phyloP scores from a whole-genome alignment of 73 alveolate genomes.

The Paramecium octaurelia region DNA sequence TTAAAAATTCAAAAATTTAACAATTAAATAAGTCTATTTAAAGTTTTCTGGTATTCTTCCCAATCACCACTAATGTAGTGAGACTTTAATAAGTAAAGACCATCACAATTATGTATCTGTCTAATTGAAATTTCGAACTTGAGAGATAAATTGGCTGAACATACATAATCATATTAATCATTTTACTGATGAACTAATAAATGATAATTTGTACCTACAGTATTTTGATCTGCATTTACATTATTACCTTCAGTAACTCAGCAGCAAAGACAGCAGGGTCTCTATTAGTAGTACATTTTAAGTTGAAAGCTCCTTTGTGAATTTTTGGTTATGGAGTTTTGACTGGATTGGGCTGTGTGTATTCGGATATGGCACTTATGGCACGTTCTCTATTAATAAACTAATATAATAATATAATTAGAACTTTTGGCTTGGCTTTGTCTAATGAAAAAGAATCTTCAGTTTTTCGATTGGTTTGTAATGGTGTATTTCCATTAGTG shows the following conservation, averaged over 20 bases:
- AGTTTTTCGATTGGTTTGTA: slow-evolving; percentile 12
- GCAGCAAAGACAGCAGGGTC: slow-evolving; percentile 21
- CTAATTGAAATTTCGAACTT: not conserved
- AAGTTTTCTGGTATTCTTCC: slow-evolving; percentile 9
- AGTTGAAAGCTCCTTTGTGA: slow-evolving; percentile 57
- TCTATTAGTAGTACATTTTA: slow-evolving; percentile 36
- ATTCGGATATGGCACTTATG: not conserved
- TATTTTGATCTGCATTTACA: not conserved
- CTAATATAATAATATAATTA: not conserved
- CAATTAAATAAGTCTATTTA: not conserved
- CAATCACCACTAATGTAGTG: not conserved
- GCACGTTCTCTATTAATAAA: slow-evolving; percentile 9
- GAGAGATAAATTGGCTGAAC: not conserved
- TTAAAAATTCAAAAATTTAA: not conserved
- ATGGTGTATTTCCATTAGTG: not conserved
- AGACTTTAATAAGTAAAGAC: not conserved
- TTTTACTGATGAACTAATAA: not conserved
- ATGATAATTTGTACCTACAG: not conserved
- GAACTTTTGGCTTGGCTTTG: not conserved
- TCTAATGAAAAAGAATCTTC: slow-evolving; percentile 31
- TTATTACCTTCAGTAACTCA: not conserved
- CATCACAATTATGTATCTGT: not conserved
- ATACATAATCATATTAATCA: not conserved
- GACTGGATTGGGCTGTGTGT: not conserved
- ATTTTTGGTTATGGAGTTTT: not conserved